phyloP scores from a whole-genome alignment of 2,329 filamentous ascomycete genomes.

The Cordyceps cicadae region DNA sequence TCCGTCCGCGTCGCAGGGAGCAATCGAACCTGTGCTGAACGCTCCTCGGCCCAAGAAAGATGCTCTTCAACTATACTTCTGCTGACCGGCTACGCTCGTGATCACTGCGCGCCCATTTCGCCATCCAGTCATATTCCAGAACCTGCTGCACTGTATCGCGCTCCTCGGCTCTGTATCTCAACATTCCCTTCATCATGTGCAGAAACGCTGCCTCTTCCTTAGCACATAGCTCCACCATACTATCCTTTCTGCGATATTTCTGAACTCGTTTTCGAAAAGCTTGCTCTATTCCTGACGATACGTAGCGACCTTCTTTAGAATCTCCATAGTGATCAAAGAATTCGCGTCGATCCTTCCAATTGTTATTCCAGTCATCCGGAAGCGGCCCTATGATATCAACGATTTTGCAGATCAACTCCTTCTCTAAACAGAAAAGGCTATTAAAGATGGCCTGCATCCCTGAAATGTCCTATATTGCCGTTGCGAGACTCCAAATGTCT shows the following conservation, averaged over 20 bases:
- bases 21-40: no score
- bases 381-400: conserved; percentile 11
- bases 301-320: not conserved
- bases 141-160: conserved; percentile 5
- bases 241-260: conserved; percentile 3
- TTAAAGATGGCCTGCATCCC: conserved; percentile 7
- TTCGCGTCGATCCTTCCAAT: not conserved
- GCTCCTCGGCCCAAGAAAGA: no score
- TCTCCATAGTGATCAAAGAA: conserved; percentile 2
- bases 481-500: conserved; percentile 9
- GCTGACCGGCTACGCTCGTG: not conserved
- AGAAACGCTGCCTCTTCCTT: conserved; percentile 12
- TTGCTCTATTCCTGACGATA: not conserved
- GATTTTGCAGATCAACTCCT: not conserved
- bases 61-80: no score
- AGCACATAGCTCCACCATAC: not conserved
- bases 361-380: conserved; percentile 6
- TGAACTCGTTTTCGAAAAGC: conserved; percentile 11
- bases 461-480: conserved; percentile 4
- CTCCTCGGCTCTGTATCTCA: conserved; percentile 9
- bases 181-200: conserved; percentile 11
- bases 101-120: conserved; percentile 18
- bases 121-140: conserved; percentile 14
- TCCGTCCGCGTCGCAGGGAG: no score
- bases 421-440: not conserved